These are phyloP conservation scores for Colletotrichum ledebouriae DNA, from an alignment of 2,329 filamentous ascomycete genomes.

Conservation along the genomic window DNA sequence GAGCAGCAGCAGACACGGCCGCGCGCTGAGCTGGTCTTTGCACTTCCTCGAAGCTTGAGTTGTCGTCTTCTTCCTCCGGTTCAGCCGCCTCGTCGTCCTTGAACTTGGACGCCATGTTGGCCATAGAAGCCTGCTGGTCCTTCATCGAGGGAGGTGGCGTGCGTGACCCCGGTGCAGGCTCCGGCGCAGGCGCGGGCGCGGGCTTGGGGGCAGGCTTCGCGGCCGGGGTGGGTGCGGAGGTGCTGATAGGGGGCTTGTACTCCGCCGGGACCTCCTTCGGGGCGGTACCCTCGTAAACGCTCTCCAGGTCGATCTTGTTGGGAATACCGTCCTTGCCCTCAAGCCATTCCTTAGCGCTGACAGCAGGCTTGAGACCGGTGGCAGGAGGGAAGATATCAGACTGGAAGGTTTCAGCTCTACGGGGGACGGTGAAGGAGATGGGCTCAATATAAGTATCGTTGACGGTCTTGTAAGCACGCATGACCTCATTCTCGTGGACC, in stretches of 20 bases:
- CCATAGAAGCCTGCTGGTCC: conserved; percentile 89
- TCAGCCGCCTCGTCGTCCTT: conserved; percentile 76
- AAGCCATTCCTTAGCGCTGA: conserved; percentile 87
- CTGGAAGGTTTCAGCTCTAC: conserved; percentile 94
- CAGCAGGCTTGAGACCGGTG: conserved; percentile 81
- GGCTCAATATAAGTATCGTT: conserved; percentile 96
- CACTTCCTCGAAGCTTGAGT: conserved; percentile 89
- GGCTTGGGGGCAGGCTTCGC: conserved; percentile 65
- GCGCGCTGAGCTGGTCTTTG: conserved; percentile 78
- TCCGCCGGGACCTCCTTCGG: conserved; percentile 82
- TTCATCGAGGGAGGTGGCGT: conserved; percentile 77
- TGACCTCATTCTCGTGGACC: conserved; percentile 96
- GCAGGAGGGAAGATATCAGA: conserved; percentile 96
- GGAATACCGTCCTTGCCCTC: conserved; percentile 86
- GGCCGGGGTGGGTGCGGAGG: conserved; percentile 58
- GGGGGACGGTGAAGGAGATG: conserved; percentile 96
- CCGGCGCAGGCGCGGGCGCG: conserved; percentile 64
- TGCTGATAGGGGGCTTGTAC: conserved; percentile 69
- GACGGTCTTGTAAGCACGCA: conserved; percentile 97
- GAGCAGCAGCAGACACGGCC: conserved; percentile 48
- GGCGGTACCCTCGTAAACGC: conserved; percentile 86
- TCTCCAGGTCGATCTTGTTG: conserved; percentile 93
- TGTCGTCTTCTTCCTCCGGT: conserved; percentile 74
- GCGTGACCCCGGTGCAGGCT: conserved; percentile 54
- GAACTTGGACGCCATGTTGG: conserved; percentile 87